Evolutionary conservation across 1,284 basidiomycete genomes (phyloP).

Genomic region (Sporisorium scitamineum): DNA sequence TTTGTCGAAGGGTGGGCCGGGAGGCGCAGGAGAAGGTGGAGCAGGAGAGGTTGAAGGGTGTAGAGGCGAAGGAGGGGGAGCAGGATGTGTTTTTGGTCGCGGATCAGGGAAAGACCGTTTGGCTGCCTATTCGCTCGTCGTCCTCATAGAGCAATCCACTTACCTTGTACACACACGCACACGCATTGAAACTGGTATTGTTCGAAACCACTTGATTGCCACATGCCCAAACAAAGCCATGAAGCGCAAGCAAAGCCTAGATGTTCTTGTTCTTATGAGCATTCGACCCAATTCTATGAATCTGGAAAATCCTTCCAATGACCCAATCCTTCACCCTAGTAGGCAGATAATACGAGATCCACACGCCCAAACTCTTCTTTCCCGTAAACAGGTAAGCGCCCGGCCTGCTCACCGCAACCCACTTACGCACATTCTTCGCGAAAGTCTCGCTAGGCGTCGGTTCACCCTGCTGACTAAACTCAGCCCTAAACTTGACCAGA

Average conservation of each 20-base stretch:
- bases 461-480: slow-evolving; percentile 51
- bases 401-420: slow-evolving; percentile 18
- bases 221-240: no score
- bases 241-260: neutral
- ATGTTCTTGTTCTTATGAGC: slow-evolving; percentile 47
- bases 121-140: slow-evolving; percentile 35
- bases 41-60: neutral
- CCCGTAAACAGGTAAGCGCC: slow-evolving; percentile 57
- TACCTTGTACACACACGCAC: neutral
- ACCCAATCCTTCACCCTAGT: slow-evolving; percentile 45
- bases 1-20: slow-evolving; percentile 7
- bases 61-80: neutral
- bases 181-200: neutral
- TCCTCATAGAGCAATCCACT: neutral
- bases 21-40: slow-evolving; percentile 9
- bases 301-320: slow-evolving; percentile 44
- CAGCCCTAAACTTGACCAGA: slow-evolving; percentile 54
- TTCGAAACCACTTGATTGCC: neutral
- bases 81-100: slow-evolving; percentile 53
- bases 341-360: slow-evolving; percentile 55
- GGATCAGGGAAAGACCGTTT: slow-evolving; percentile 59
- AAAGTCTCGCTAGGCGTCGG: slow-evolving; percentile 56
- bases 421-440: slow-evolving; percentile 43
- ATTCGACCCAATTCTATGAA: slow-evolving; percentile 29
- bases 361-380: slow-evolving; percentile 38